A percentile compares a stretch with the other conserved stretches of the same genome.
Conservation (phyloP, 352 stramenopile genomes). For the Pythium utonaiense region DNA sequence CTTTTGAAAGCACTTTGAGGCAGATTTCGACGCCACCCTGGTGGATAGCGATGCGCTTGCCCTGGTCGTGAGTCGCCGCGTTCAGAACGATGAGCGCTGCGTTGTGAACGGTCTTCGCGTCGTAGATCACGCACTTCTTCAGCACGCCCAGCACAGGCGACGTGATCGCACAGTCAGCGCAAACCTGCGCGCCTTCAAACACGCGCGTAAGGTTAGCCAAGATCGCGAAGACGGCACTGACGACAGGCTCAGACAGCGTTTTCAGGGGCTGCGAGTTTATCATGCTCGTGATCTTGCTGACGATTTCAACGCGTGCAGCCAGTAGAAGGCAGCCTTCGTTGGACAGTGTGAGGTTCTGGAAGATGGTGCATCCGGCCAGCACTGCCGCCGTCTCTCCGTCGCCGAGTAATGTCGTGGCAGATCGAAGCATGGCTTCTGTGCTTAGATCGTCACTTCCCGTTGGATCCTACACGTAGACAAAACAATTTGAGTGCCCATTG, state of each 20-base stretch:
- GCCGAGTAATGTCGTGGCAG: constrained; percentile 35
- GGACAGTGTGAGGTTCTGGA: constrained; percentile 55
- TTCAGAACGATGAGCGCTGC: constrained; percentile 47
- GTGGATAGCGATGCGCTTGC: constrained; percentile 49
- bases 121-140: constrained; percentile 51
- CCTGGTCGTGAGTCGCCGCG: constrained; percentile 47
- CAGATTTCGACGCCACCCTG: constrained; percentile 49
- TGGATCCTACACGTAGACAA: constrained; percentile 1
- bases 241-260: constrained; percentile 30
- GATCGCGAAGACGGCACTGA: constrained; percentile 36
- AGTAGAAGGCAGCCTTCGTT: constrained; percentile 51
- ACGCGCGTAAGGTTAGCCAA: constrained; percentile 57
- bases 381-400: constrained; percentile 46
- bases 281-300: constrained; percentile 42
- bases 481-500: background rate
- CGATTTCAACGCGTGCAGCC: constrained; percentile 32
- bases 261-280: constrained; percentile 43
- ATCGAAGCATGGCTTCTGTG: constrained; percentile 49
- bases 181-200: constrained; percentile 44
- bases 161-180: constrained; percentile 40
- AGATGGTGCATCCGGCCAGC: constrained; percentile 42
- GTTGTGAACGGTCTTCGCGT: constrained; percentile 35
- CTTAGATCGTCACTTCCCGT: constrained; percentile 35
- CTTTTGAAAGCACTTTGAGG: constrained; percentile 47
- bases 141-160: constrained; percentile 47